Evolutionary conservation across 108 stramenopile genomes (phyloP).

Genomic region (Cylindrotheca closterium): DNA sequence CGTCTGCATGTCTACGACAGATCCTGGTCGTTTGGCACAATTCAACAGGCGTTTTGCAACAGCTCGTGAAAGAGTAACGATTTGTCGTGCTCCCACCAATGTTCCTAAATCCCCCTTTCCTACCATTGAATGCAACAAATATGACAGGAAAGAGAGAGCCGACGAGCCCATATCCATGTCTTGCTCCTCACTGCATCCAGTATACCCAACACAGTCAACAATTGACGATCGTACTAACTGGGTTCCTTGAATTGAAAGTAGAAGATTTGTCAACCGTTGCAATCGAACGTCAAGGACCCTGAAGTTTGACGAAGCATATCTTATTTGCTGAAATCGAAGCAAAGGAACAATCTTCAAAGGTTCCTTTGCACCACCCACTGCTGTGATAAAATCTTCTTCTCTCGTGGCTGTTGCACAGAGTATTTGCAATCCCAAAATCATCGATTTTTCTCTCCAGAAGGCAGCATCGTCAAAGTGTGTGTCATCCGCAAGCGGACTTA

Average conservation of each 20-base stretch:
- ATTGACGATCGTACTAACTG: constrained; percentile 18
- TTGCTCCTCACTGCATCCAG: constrained; percentile 7
- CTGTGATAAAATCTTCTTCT: constrained; percentile 55
- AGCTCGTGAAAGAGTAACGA: constrained; percentile 11
- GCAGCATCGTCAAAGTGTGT: constrained; percentile 36
- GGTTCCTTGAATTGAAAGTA: constrained; percentile 9
- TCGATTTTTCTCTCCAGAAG: constrained; percentile 56
- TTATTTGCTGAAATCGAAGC: constrained; percentile 29
- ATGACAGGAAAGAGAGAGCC: constrained; percentile 14
- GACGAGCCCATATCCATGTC: constrained; percentile 8
- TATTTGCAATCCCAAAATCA: constrained; percentile 54
- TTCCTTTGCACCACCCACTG: constrained; percentile 22
- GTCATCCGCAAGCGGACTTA: constrained; percentile 26
- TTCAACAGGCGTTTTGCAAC: constrained; percentile 22
- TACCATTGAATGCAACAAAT: constrained; percentile 10
- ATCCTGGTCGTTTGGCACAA: constrained; percentile 7
- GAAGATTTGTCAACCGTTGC: constrained; percentile 19
- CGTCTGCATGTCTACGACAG: constrained; percentile 1
- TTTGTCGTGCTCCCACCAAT: background rate
- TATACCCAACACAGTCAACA: constrained; percentile 35
- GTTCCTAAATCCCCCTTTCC: background rate
- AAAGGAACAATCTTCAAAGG: constrained; percentile 35
- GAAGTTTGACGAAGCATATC: constrained; percentile 16
- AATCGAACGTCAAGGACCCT: constrained; percentile 21
- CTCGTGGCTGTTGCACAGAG: constrained; percentile 65